Conservation (phyloP, 768 basidiomycete species). For the Rhodosporidiobolus odoratus region DNA sequence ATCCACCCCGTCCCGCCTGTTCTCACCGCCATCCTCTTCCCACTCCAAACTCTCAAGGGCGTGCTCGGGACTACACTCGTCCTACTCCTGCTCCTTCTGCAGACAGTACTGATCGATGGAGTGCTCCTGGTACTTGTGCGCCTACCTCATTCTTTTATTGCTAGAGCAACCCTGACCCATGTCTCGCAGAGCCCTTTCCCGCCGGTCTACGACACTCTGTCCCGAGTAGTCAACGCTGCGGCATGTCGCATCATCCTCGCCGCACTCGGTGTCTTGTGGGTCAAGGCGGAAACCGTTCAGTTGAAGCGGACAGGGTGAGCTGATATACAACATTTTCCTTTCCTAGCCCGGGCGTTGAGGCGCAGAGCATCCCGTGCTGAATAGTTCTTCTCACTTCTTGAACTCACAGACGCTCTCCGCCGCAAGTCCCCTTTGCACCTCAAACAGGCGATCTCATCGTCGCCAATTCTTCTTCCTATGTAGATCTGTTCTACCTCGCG, state of each 20-base stretch:
- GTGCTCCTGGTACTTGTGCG: conserved; percentile 7
- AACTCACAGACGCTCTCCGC: conserved; percentile 17
- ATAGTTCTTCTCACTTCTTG: too few relatives aligned
- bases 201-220: background rate
- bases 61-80: background rate
- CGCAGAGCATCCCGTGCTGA: background rate
- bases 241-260: conserved; percentile 6
- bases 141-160: background rate
- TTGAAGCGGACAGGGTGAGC: conserved; percentile 17
- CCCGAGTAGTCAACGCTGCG: background rate
- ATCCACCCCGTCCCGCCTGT: background rate
- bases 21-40: background rate
- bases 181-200: background rate
- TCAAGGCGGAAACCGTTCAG: conserved; percentile 27
- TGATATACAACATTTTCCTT: too few relatives aligned
- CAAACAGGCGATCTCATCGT: conserved; percentile 37
- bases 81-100: conserved; percentile 9
- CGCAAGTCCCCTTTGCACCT: conserved; percentile 19
- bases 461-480: conserved; percentile 30
- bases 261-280: conserved; percentile 18
- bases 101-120: conserved; percentile 22
- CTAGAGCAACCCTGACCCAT: background rate
- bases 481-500: conserved; percentile 39
- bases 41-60: background rate
- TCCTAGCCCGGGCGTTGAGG: too few relatives aligned